A percentile compares a stretch with the other conserved stretches of the same genome.
Conservation (phyloP, 2,329 filamentous ascomycete species). For the Calonectria naviculata region DNA sequence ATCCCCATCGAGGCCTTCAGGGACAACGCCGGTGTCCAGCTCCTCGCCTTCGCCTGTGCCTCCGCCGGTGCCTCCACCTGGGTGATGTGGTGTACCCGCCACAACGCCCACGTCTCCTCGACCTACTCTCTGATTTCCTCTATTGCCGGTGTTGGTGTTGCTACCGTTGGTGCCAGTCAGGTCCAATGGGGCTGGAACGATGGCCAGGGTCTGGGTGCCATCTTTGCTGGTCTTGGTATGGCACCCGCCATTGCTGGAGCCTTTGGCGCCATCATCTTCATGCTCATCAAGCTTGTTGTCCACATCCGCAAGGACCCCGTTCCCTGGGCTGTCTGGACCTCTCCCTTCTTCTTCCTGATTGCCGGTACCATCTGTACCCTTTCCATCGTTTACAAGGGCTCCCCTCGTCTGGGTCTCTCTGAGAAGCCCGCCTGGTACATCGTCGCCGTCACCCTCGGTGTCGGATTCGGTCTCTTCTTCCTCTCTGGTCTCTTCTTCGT, state of each 20-base stretch:
- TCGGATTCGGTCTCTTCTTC: conserved; percentile 68
- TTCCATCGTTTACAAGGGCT: conserved; percentile 85
- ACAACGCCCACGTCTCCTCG: conserved; percentile 79
- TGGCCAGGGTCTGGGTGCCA: conserved; percentile 76
- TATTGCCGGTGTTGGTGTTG: conserved; percentile 76
- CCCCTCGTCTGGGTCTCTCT: conserved; percentile 56
- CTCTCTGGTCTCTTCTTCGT: conserved; percentile 78
- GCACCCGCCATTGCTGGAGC: conserved; percentile 74
- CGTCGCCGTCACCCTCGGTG: conserved; percentile 73
- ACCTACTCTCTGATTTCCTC: conserved; percentile 79
- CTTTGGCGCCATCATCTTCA: conserved; percentile 76
- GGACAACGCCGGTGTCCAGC: conserved; percentile 72
- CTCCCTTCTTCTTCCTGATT: conserved; percentile 82
- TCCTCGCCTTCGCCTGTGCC: conserved; percentile 75
- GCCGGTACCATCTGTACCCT: conserved; percentile 80
- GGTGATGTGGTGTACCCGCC: conserved; percentile 84
- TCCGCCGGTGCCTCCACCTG: conserved; percentile 74
- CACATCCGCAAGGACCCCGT: conserved; percentile 78
- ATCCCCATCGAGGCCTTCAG: conserved; percentile 70
- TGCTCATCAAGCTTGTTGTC: conserved; percentile 72
- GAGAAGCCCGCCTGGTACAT: conserved; percentile 74
- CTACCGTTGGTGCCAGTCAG: conserved; percentile 68
- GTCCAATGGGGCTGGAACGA: conserved; percentile 78
- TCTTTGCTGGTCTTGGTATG: conserved; percentile 78
- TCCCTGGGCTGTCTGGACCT: conserved; percentile 77